Evolutionary conservation across 2,329 filamentous ascomycete species (phyloP), one percentile per base, ranked within the genome.

Genomic region (Verticillium dahliae): DNA sequence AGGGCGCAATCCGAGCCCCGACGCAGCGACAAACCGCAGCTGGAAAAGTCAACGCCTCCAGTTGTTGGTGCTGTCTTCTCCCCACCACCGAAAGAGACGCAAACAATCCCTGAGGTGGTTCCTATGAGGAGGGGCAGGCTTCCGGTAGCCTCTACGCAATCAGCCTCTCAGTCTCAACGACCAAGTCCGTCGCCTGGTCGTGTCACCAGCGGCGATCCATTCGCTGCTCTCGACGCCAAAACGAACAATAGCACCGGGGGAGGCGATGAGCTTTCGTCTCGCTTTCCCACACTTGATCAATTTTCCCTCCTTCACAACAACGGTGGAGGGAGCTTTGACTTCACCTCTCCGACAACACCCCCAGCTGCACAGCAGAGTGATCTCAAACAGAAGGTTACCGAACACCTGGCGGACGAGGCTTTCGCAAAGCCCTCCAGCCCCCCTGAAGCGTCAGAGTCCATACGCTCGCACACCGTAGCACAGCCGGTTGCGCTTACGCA

Each of bases 91-190:
- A 85, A 90, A 61, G 84, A 90, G 67, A 85, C 90, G 60, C 85
- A 89, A 67, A 79, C 83, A 9, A 87, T 98, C 60, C 95, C 95
- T 9, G 92, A 97, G 31, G 92, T 99, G 64, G 88, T 90, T 41
- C 95, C 94, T 0, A 98, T 98, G 95, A 86, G 95, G 63, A 85
- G 95, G 76, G 95, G 95, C 4, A 83, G 92, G 64, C 90, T 92
- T 18, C 76, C 80, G 31, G 74, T 73, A 5, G 70, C 78, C 22
- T 69, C 72, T 33, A 66, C 60, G 58, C 65, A 62, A 39, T 45
- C 57, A 31, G 81, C 4, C 82, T 80, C 68, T 68, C 78, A 63
- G 69, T 77, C 18, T 79, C 81, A 62, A 45, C 87, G 85, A 69
- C 84, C 83, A 60, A 89, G 78, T 68, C 83, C 87, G 7, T 92